Conservation (phyloP, 2,329 filamentous ascomycete species). For the Nothomitra cinnamomea region DNA sequence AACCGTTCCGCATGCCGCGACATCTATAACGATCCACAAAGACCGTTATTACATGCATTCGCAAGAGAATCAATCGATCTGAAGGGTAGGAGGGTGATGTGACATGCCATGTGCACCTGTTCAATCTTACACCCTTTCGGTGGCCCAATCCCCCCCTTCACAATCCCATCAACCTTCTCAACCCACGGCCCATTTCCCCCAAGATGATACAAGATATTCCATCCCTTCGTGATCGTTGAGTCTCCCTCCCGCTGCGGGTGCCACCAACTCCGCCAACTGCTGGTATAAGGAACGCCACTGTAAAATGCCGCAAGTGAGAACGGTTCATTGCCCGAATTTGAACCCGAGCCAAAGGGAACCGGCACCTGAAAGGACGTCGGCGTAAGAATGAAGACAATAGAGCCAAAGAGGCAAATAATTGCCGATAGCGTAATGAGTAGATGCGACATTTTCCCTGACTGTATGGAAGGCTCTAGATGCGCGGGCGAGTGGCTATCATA, state of each 20-base stretch:
- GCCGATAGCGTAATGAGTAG: slow-evolving; percentile 2
- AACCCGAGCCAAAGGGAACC: background rate
- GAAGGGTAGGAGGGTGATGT: too few species aligned
- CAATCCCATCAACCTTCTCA: slow-evolving; percentile 26
- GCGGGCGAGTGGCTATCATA: too few species aligned
- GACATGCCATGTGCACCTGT: slow-evolving; percentile 39
- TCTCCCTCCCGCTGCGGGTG: background rate
- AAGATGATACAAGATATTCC: slow-evolving; percentile 35
- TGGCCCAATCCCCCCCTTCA: slow-evolving; percentile 24
- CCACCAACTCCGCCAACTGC: slow-evolving; percentile 6
- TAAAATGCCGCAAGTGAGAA: slow-evolving; percentile 5
- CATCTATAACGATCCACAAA: slow-evolving; percentile 23
- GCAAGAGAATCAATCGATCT: background rate
- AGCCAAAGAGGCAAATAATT: slow-evolving; percentile 2
- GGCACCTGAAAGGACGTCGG: slow-evolving; percentile 1
- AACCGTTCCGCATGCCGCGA: slow-evolving; percentile 41
- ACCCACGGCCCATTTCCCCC: slow-evolving; percentile 40
- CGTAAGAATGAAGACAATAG: slow-evolving; percentile 5
- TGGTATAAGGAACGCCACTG: background rate
- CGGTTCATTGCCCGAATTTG: background rate
- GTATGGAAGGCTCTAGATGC: too few species aligned
- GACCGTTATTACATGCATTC: slow-evolving; percentile 8
- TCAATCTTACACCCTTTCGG: slow-evolving; percentile 34
- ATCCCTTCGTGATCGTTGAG: slow-evolving; percentile 15
- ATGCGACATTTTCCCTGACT: background rate